Base-by-base conservation (phyloP, 179 eudicot genomes). In the Carnegiea gigantea region DNA sequence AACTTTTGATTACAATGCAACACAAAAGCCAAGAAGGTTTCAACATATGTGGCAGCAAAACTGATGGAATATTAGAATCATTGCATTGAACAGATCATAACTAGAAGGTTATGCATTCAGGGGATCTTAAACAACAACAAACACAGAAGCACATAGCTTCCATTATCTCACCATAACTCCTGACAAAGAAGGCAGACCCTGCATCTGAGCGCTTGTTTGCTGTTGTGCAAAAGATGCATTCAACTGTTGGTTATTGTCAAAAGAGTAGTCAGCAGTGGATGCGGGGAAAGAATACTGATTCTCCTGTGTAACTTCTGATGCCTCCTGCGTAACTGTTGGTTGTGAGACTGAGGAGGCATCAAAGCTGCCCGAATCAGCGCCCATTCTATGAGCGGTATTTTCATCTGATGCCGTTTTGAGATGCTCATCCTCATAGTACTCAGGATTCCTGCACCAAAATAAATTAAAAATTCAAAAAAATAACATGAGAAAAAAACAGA, bases 241-340 rank as follows among this genome's bases (percentile, higher is more conserved):
- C 81, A 91, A 60, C 82, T 88, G 97, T 64, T 90, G 96, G 60
- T 79, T 88, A 81, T 87, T 92, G 60, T 91, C 97, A 87, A 83
- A 96, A 44, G 91, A 62, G 87, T 96, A 96, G 82, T 87, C 90
- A 77, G 97, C 82, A 73, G 88, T 28, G 70, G 98, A 81, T 23
- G 98, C 85, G n/a, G 98, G 92, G 78, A 88, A 94, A 28, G 91
- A 24, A 67, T 94, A 94, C 83, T 92, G 95, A 87, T 87, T 90
- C 43, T 83, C 92, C 75, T 85, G 93, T n/a, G 88, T 81, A 57
- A 83, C 82, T 78, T 91, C 98, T 70, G 87, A 77, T 62, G 85
- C 86, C 82, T 90, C 98, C 76, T 86, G 92, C 81, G 90, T 92
- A 88, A 90, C 81, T 76, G 89, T 80, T 7, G 90, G 78, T 70